Conservation (phyloP, 495 filamentous ascomycete genomes). For the Penicillium silybi region DNA sequence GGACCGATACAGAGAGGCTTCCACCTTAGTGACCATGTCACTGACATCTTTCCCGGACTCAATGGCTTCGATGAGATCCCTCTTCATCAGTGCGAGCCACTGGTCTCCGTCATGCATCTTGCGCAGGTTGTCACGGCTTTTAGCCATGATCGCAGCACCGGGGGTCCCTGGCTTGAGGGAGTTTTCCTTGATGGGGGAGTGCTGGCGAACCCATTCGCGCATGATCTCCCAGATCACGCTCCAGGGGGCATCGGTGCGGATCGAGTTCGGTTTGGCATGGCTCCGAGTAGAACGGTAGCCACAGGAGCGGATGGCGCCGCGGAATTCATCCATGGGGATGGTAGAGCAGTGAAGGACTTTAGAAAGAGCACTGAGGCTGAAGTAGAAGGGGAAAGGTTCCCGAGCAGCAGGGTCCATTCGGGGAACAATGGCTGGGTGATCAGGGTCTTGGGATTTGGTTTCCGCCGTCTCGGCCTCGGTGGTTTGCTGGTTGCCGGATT, state of each 20-base stretch:
- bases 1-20: slow-evolving; percentile 44
- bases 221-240: slow-evolving; percentile 87
- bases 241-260: slow-evolving; percentile 91
- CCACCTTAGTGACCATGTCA: slow-evolving; percentile 41
- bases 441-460: slow-evolving; percentile 6
- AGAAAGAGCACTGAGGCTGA: slow-evolving; percentile 67
- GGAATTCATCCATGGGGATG: slow-evolving; percentile 64
- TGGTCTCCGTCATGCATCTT: slow-evolving; percentile 16
- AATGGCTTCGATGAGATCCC: slow-evolving; percentile 30
- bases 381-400: slow-evolving; percentile 80
- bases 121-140: slow-evolving; percentile 27
- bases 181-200: slow-evolving; percentile 64
- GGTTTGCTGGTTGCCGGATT: slow-evolving; percentile 3
- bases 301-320: slow-evolving; percentile 73
- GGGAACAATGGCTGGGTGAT: slow-evolving; percentile 32
- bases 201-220: slow-evolving; percentile 82
- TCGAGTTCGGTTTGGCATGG: slow-evolving; percentile 81
- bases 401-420: slow-evolving; percentile 50
- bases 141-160: slow-evolving; percentile 62
- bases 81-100: slow-evolving; percentile 30
- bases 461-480: background rate
- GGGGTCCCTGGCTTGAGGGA: slow-evolving; percentile 64
- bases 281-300: slow-evolving; percentile 80
- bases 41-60: slow-evolving; percentile 32
- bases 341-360: slow-evolving; percentile 74